Conservation (phyloP, 345 rosid species). For the Reutealis trisperma region DNA sequence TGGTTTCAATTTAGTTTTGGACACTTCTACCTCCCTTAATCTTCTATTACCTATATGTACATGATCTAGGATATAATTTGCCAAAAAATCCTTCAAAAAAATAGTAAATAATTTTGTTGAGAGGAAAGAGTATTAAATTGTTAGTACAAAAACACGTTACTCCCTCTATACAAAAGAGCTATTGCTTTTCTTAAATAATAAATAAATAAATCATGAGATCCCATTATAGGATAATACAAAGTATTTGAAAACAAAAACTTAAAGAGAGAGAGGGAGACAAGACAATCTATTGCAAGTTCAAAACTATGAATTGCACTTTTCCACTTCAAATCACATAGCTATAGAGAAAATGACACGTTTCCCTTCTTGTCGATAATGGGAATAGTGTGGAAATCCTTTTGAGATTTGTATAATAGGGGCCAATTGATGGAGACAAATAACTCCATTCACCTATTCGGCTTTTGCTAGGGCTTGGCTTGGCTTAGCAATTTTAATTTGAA, state of each 20-base stretch:
- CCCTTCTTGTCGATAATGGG: conserved; percentile 18
- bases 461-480: background rate
- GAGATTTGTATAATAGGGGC: background rate
- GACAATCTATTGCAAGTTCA: background rate
- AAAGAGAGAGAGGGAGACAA: background rate
- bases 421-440: background rate
- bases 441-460: background rate
- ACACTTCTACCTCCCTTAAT: too few relatives aligned
- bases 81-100: too few relatives aligned
- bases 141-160: too few relatives aligned
- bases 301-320: conserved; percentile 17
- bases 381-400: conserved; percentile 7
- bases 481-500: background rate
- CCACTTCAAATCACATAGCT: conserved; percentile 20
- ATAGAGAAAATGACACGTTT: conserved; percentile 17
- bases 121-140: too few relatives aligned
- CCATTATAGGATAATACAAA: background rate
- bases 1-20: too few relatives aligned
- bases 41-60: too few relatives aligned
- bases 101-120: too few relatives aligned
- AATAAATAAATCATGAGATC: background rate
- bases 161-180: too few relatives aligned
- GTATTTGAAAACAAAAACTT: too few relatives aligned
- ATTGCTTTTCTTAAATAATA: too few relatives aligned
- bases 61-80: too few relatives aligned